Percentiles rank a stretch among this genome's conserved stretches.
Conservation (phyloP, 352 stramenopile genomes). For the Pythium angustatum region DNA sequence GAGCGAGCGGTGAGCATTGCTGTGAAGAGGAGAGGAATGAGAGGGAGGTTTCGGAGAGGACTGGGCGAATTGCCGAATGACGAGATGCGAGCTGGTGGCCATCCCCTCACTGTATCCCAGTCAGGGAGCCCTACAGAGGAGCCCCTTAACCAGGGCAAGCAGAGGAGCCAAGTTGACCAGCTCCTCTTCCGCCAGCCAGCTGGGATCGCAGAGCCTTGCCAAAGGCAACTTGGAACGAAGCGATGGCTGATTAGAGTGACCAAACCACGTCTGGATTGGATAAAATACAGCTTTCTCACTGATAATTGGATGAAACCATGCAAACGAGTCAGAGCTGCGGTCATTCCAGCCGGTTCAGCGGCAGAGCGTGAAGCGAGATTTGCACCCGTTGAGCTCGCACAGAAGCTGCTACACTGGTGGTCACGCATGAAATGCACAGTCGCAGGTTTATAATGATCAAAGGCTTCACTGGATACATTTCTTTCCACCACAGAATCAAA, state of each 20-base stretch:
- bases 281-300: no score
- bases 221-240: not conserved
- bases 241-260: conserved; percentile 3
- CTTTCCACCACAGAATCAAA: no score
- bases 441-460: no score
- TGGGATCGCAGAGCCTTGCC: not conserved
- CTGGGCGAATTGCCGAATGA: conserved; percentile 4
- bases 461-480: no score
- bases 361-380: not conserved
- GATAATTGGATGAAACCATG: conserved; percentile 8
- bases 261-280: conserved; percentile 4
- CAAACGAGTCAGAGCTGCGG: not conserved
- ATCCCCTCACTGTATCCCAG: not conserved
- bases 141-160: not conserved
- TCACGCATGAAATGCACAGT: no score
- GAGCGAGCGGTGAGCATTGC: conserved; percentile 9
- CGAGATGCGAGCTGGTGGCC: no score
- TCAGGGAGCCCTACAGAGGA: not conserved
- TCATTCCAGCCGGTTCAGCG: not conserved
- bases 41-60: not conserved
- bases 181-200: not conserved
- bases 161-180: not conserved
- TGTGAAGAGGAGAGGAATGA: no score
- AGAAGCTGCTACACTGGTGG: no score
- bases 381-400: no score